Percentiles rank a stretch among this genome's conserved stretches.
These are phyloP conservation scores for Castanospermum australe DNA, from an alignment of 306 rosid genomes.

Conservation along the genomic window DNA sequence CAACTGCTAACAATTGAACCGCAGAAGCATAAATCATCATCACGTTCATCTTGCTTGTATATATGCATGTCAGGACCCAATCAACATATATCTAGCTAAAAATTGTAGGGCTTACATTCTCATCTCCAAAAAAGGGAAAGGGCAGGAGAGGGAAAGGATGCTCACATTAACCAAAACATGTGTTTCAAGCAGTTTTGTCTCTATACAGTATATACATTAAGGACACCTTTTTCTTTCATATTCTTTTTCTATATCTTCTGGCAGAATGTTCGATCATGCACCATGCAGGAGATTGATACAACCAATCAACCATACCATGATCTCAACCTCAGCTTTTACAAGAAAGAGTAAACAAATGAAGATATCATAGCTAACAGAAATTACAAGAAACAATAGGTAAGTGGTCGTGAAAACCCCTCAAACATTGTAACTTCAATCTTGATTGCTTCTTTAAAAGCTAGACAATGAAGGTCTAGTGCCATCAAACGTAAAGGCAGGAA, in stretches of 20 bases:
- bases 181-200: conserved; percentile 26
- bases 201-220: conserved; percentile 23
- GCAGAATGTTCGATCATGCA: conserved; percentile 23
- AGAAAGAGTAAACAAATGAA: conserved; percentile 53
- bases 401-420: neutral
- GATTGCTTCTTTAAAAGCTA: conserved; percentile 26
- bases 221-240: conserved; percentile 1
- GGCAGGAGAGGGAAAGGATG: neutral
- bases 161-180: neutral
- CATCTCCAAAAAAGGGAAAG: neutral
- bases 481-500: conserved; percentile 9
- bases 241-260: neutral
- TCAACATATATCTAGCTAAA: neutral
- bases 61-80: neutral
- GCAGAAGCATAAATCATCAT: neutral
- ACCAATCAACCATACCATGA: conserved; percentile 34
- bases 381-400: conserved; percentile 16
- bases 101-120: neutral
- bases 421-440: conserved; percentile 22
- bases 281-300: conserved; percentile 38
- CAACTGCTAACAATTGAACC: neutral
- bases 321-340: conserved; percentile 32
- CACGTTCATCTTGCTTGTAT: neutral
- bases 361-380: conserved; percentile 26
- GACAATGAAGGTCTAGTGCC: conserved; percentile 14